A percentile compares a stretch with the other conserved stretches of the same genome.
Evolutionary conservation across 2,329 filamentous ascomycete genomes (phyloP).

Genomic region (Paraphaeosphaeria minitans): DNA sequence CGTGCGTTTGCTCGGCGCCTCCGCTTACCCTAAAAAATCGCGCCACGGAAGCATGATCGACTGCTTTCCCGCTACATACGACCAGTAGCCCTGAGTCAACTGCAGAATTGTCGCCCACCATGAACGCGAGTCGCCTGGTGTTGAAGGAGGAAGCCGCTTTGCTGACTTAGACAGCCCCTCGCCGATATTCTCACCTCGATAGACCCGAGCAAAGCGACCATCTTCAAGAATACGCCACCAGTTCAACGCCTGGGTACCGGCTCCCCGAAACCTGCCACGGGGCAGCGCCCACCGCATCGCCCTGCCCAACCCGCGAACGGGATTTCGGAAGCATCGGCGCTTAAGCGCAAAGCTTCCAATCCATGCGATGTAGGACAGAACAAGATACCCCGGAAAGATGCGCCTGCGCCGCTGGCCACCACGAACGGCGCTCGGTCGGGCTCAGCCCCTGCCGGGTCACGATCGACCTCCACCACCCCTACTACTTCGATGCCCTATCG

Average conservation of each 20-base stretch:
- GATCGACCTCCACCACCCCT: constrained; percentile 27
- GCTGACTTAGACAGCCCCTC: constrained; percentile 29
- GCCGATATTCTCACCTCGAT: constrained; percentile 47
- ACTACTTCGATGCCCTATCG: constrained; percentile 42
- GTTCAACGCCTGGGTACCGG: constrained; percentile 30
- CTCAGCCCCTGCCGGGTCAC: constrained; percentile 28
- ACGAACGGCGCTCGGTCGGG: constrained; percentile 33
- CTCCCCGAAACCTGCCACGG: constrained; percentile 37
- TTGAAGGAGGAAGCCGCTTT: background rate
- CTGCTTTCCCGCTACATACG: constrained; percentile 38
- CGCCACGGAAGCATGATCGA: constrained; percentile 42
- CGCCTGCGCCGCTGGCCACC: constrained; percentile 27
- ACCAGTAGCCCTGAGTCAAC: constrained; percentile 47
- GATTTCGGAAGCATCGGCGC: constrained; percentile 41
- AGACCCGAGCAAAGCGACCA: constrained; percentile 34
- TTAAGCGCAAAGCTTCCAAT: constrained; percentile 50
- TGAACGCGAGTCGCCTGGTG: constrained; percentile 43
- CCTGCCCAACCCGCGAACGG: constrained; percentile 34
- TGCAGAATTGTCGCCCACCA: constrained; percentile 36
- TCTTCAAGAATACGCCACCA: constrained; percentile 25
- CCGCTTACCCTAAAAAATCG: constrained; percentile 10
- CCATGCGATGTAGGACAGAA: constrained; percentile 33
- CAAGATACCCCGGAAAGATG: constrained; percentile 45
- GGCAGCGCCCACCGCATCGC: constrained; percentile 27
- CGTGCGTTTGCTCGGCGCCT: constrained; percentile 14